Percentiles rank a stretch among this genome's conserved stretches.
These are phyloP conservation scores for Malus asiatica DNA, from an alignment of 306 rosid species.

Conservation along the genomic window DNA sequence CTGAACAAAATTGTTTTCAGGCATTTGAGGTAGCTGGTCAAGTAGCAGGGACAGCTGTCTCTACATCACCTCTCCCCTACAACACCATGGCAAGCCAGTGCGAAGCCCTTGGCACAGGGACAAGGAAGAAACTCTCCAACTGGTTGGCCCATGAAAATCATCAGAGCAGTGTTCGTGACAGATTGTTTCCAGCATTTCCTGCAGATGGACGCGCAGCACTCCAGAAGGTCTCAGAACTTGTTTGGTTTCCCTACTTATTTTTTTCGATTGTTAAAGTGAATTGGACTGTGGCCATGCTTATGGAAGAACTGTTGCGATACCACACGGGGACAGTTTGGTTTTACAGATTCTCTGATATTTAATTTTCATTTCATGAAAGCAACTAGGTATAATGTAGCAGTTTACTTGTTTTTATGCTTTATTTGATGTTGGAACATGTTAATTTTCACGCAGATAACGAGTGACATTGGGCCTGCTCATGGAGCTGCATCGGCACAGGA, in stretches of 20 bases:
- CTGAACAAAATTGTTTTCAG: constrained; percentile 22
- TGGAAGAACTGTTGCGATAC: not conserved
- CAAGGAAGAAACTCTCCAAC: constrained; percentile 77
- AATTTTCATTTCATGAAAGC: not conserved
- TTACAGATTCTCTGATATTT: not conserved
- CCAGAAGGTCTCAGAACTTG: constrained; percentile 41
- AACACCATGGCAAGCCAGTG: constrained; percentile 92
- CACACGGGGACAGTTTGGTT: not conserved
- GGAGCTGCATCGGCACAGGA: constrained; percentile 33
- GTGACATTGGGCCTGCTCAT: constrained; percentile 24
- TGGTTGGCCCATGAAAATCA: constrained; percentile 81
- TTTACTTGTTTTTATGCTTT: not conserved
- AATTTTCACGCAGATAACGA: constrained; percentile 29
- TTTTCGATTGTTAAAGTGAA: not conserved
- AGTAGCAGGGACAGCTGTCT: constrained; percentile 74
- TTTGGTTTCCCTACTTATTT: not conserved
- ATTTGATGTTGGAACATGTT: not conserved
- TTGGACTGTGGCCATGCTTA: not conserved
- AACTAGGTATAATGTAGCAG: not conserved
- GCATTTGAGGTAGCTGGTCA: constrained; percentile 97
- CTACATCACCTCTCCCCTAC: constrained; percentile 87
- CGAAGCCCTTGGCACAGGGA: constrained; percentile 82
- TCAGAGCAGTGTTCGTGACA: constrained; percentile 32
- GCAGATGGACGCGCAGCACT: constrained; percentile 31
- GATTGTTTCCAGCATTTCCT: constrained; percentile 22